These are phyloP conservation scores for Liriodendron chinense DNA, from an alignment of 164 flowering plant species.

Conservation along the genomic window DNA sequence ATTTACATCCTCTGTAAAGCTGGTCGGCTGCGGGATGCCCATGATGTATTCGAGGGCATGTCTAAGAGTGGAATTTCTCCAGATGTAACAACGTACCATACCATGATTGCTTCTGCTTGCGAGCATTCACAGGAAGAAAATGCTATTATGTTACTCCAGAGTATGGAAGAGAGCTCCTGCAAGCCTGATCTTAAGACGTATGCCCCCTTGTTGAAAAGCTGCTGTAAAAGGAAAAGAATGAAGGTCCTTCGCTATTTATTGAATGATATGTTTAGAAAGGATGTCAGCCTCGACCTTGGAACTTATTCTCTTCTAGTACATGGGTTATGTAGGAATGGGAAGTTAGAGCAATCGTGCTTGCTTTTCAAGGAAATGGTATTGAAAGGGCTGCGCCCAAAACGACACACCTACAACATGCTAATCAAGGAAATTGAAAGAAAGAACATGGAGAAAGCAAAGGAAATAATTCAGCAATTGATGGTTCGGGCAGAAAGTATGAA, in stretches of 20 bases:
- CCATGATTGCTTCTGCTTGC: constrained; percentile 53
- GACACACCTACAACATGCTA: constrained; percentile 30
- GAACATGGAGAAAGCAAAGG: constrained; percentile 37
- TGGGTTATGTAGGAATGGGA: constrained; percentile 47
- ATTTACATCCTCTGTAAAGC: constrained; percentile 44
- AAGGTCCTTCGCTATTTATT: constrained; percentile 50
- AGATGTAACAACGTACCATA: constrained; percentile 44
- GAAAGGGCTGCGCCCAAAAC: constrained; percentile 47
- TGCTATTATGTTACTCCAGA: constrained; percentile 44
- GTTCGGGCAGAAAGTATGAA: constrained; percentile 18
- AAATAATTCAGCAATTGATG: constrained; percentile 42
- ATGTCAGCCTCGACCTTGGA: constrained; percentile 46
- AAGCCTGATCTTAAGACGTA: constrained; percentile 55
- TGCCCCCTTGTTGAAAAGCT: constrained; percentile 56
- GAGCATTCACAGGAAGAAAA: constrained; percentile 45
- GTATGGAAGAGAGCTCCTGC: constrained; percentile 52
- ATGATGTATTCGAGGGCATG: constrained; percentile 50
- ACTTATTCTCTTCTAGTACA: constrained; percentile 49
- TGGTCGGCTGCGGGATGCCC: constrained; percentile 53
- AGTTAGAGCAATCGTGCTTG: constrained; percentile 43
- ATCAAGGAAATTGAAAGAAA: constrained; percentile 39
- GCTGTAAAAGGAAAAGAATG: constrained; percentile 54
- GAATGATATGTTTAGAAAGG: constrained; percentile 52
- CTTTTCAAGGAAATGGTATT: constrained; percentile 55
- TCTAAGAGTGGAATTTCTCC: constrained; percentile 39